These are phyloP conservation scores for Leishmania tarentolae DNA, from an alignment of 208 protist species.

Conservation along the genomic window DNA sequence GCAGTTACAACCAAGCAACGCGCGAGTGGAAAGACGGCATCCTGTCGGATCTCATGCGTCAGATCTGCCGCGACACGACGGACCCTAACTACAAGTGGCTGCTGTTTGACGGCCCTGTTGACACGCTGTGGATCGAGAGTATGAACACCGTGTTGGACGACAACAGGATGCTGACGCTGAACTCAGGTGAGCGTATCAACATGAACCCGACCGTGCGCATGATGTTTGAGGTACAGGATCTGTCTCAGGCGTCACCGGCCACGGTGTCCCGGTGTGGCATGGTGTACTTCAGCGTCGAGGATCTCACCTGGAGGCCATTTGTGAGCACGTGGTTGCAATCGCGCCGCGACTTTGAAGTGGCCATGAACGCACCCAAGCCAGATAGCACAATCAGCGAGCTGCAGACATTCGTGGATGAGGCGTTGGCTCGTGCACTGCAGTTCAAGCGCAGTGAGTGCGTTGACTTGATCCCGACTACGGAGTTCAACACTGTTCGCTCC, in stretches of 20 bases:
- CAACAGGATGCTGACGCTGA: constrained; percentile 99
- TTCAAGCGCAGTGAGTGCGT: constrained; percentile 83
- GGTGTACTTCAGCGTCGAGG: constrained; percentile 96
- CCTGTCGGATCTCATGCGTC: constrained; percentile 94
- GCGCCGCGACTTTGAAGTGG: constrained; percentile 81
- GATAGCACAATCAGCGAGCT: constrained; percentile 87
- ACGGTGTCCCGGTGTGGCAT: constrained; percentile 99
- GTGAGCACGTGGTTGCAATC: constrained; percentile 94
- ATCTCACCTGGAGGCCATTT: constrained; percentile 96
- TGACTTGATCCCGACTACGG: constrained; percentile 91
- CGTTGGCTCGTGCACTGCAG: constrained; percentile 75
- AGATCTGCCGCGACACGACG: constrained; percentile 92
- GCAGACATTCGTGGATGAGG: constrained; percentile 85
- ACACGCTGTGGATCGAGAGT: constrained; percentile 99
- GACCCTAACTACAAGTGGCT: constrained; percentile 97
- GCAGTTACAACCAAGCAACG: constrained; percentile 96
- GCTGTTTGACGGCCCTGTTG: constrained; percentile 98
- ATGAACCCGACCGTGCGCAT: constrained; percentile 96
- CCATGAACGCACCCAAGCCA: constrained; percentile 91
- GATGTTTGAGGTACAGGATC: constrained; percentile 99
- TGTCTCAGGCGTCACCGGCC: constrained; percentile 97
- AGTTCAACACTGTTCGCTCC: constrained; percentile 89
- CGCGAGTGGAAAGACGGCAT: constrained; percentile 99
- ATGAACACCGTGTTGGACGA: constrained; percentile 99
- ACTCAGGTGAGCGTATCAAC: constrained; percentile 98